Evolutionary conservation across 768 basidiomycete genomes (phyloP).

Genomic region (Termitomyces sp.): DNA sequence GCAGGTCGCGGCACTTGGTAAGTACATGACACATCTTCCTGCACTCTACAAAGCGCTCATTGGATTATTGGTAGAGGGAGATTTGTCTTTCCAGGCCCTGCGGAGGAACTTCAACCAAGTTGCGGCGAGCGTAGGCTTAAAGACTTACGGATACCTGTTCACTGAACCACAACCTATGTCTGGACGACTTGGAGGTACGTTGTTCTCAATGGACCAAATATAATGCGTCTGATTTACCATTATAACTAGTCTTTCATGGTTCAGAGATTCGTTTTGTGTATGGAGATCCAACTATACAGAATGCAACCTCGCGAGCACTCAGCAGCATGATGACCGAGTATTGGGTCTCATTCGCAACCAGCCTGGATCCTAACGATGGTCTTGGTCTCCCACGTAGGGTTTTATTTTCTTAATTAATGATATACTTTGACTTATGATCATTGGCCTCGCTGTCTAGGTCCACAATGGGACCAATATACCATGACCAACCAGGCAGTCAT

Average conservation of each 20-base stretch:
- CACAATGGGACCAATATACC: constrained; percentile 17
- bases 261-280: constrained; percentile 26
- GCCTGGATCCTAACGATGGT: constrained; percentile 37
- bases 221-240: background rate
- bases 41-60: background rate
- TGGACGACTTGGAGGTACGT: constrained; percentile 6
- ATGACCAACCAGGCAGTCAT: constrained; percentile 14
- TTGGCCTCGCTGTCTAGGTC: constrained; percentile 11
- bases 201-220: background rate
- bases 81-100: constrained; percentile 29
- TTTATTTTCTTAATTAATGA: background rate
- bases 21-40: background rate
- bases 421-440: background rate
- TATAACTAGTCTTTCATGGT: constrained; percentile 20
- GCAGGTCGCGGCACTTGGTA: constrained; percentile 26
- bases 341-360: constrained; percentile 41
- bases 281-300: constrained; percentile 13
- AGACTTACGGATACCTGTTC: constrained; percentile 32
- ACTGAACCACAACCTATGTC: constrained; percentile 24
- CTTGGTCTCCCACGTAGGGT: constrained; percentile 25
- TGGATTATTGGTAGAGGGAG: constrained; percentile 14
- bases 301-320: constrained; percentile 16
- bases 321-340: constrained; percentile 35
- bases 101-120: constrained; percentile 29
- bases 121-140: constrained; percentile 24